Evolutionary conservation across 2,329 filamentous ascomycete genomes (phyloP).

Genomic region (Colletotrichum phormii): DNA sequence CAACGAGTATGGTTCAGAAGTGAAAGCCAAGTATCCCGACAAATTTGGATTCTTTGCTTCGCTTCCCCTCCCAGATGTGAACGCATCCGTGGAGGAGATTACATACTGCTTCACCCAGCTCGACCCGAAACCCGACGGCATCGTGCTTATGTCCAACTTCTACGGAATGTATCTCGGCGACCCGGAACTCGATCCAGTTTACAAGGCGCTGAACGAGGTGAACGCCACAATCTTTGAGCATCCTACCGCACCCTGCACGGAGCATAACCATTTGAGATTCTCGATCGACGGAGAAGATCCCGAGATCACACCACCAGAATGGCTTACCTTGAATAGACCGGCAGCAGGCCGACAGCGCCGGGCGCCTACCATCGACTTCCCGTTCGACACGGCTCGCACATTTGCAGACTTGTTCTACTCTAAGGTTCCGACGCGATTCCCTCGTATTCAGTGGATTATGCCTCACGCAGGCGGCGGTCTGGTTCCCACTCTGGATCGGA

Average conservation of each 20-base stretch:
- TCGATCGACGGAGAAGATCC: conserved; percentile 24
- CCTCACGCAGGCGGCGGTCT: conserved; percentile 42
- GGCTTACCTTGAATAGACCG: conserved; percentile 22
- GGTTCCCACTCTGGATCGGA: conserved; percentile 40
- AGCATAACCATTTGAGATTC: conserved; percentile 28
- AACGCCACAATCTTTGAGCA: conserved; percentile 65
- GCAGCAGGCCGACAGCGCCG: not conserved
- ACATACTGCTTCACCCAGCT: conserved; percentile 51
- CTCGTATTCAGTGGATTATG: conserved; percentile 42
- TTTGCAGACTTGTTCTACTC: conserved; percentile 37
- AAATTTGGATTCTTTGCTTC: conserved; percentile 63
- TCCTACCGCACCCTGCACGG: conserved; percentile 60
- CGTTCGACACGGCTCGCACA: conserved; percentile 39
- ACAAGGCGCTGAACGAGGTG: conserved; percentile 58
- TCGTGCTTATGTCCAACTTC: conserved; percentile 63
- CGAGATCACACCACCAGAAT: conserved; percentile 1
- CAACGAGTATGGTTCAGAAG: conserved; percentile 39
- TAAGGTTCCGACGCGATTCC: conserved; percentile 39
- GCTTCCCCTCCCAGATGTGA: conserved; percentile 62
- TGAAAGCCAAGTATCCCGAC: conserved; percentile 38
- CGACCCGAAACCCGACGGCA: conserved; percentile 57
- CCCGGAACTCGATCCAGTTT: conserved; percentile 55
- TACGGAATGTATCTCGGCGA: conserved; percentile 65
- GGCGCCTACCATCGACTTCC: conserved; percentile 39
- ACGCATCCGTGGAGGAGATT: conserved; percentile 60